Evolutionary conservation across 805 yeast genomes (phyloP), one percentile per base, ranked within the genome.

Genomic region (Zygosaccharomyces kombuchaensis): DNA sequence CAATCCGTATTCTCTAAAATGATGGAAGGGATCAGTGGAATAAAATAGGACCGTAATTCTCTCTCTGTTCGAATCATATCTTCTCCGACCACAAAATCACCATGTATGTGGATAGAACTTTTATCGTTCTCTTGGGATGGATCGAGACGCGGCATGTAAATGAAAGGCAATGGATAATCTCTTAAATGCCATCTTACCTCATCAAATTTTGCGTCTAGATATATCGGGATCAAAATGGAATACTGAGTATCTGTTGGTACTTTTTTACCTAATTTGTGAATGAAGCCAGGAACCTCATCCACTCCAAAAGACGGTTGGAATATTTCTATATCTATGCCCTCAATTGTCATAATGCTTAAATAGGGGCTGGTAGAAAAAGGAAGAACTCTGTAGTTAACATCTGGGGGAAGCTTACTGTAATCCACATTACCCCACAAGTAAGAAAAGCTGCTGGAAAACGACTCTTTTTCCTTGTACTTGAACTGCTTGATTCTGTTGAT

Each of bases 141-240:
- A 2, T 67, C 65, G 9, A 72, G 67, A 10, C 71, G 66, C 0
- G 96, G 96, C 50, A 90, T 77, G 52, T 81, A 80, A 7, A 87
- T 62, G 40, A 90, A 66, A 0, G 98, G 97, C 12, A 91, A 58
- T 0, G 97, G 97, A 58, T 84, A 88, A 58, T 90, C 98, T 44
- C 93, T 70, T 48, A 90, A 55, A 59, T 86, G 91, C 55, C 81
- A 73, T 48, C 93, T 68, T 9, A 82, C 60, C 56, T 87, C 95
- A 2, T 69, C 66, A 31, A 86, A 69, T 12, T 67, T 71, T 41
- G 86, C 67, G 44, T 81, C 77, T 10, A 84, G 35, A 60, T 69
- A 69, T 44, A 81, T 56, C 0, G 97, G 97, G 2, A 89, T 56
- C 59, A 83, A 60, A 14, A 86, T 70, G 0, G 91, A 80, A 61